phyloP scores from a whole-genome alignment of 352 stramenopile genomes.

The Phytopythium sindhum region DNA sequence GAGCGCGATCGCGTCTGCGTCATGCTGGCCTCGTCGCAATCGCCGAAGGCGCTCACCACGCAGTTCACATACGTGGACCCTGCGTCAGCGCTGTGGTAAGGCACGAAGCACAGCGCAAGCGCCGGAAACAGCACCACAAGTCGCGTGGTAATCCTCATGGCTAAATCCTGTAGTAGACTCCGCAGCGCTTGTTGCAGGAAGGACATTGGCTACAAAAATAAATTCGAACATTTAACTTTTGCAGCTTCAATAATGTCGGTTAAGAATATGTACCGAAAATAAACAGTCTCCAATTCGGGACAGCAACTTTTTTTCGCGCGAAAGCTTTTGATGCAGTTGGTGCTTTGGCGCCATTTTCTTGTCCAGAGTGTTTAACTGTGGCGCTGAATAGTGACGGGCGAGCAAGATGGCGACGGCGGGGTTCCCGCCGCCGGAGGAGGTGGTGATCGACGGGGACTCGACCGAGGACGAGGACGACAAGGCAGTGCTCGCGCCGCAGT shows the following conservation, averaged over 20 bases:
- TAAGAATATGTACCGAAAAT: background rate
- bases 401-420: constrained; percentile 5
- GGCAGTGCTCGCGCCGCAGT: constrained; percentile 51
- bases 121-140: constrained; percentile 1
- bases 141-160: background rate
- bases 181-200: too few relatives aligned
- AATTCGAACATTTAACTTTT: background rate
- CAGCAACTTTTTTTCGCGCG: background rate
- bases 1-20: constrained; percentile 21
- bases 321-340: background rate
- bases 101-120: background rate
- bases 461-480: constrained; percentile 52
- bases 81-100: background rate
- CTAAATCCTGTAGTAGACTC: too few relatives aligned
- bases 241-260: background rate
- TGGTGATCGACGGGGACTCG: constrained; percentile 73
- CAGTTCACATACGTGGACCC: constrained; percentile 14
- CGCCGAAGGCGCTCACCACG: constrained; percentile 18
- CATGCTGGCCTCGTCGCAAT: constrained; percentile 20
- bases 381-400: too few relatives aligned
- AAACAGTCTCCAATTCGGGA: background rate
- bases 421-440: constrained; percentile 35
- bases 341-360: constrained; percentile 9
- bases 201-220: background rate
- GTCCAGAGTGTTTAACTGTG: too few relatives aligned